Conservation (phyloP, 2,329 filamentous ascomycete genomes). For the Periconia sp. region DNA sequence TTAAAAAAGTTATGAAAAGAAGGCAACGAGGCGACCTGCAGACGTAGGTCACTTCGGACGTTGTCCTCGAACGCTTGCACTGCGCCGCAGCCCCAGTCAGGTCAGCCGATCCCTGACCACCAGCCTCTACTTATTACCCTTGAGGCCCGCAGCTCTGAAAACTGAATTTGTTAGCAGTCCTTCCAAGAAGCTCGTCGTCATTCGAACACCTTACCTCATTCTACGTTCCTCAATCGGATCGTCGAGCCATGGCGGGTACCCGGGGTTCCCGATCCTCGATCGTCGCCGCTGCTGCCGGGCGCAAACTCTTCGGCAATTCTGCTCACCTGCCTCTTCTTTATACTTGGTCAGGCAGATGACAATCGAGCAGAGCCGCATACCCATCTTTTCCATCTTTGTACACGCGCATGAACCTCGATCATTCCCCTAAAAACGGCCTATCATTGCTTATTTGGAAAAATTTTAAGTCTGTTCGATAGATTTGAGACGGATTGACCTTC, state of each 20-base stretch:
- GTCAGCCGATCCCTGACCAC: slow-evolving; percentile 16
- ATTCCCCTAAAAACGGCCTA: not conserved
- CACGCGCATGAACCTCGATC: slow-evolving; percentile 14
- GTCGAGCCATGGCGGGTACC: not conserved
- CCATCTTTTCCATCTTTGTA: slow-evolving; percentile 14
- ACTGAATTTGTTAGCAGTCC: slow-evolving; percentile 10
- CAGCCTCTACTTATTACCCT: slow-evolving; percentile 20
- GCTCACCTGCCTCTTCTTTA: slow-evolving; percentile 18
- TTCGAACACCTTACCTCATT: slow-evolving; percentile 21
- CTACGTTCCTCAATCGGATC: slow-evolving; percentile 1
- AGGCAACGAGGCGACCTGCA: slow-evolving; percentile 28
- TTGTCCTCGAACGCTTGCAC: slow-evolving; percentile 13
- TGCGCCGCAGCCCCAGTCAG: slow-evolving; percentile 8
- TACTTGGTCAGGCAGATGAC: slow-evolving; percentile 9
- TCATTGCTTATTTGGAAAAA: not conserved
- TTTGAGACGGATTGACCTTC: too few species aligned
- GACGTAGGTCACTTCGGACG: slow-evolving; percentile 6
- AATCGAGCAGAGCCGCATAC: slow-evolving; percentile 26
- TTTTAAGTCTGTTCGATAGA: too few species aligned
- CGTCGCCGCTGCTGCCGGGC: slow-evolving; percentile 10
- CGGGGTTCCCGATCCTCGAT: slow-evolving; percentile 13
- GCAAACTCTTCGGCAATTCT: slow-evolving; percentile 13
- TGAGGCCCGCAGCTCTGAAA: slow-evolving; percentile 13
- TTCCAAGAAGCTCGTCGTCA: slow-evolving; percentile 6
- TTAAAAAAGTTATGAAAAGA: slow-evolving; percentile 10